Evolutionary conservation across 345 rosid genomes (phyloP).

Genomic region (Trapa incisa): DNA sequence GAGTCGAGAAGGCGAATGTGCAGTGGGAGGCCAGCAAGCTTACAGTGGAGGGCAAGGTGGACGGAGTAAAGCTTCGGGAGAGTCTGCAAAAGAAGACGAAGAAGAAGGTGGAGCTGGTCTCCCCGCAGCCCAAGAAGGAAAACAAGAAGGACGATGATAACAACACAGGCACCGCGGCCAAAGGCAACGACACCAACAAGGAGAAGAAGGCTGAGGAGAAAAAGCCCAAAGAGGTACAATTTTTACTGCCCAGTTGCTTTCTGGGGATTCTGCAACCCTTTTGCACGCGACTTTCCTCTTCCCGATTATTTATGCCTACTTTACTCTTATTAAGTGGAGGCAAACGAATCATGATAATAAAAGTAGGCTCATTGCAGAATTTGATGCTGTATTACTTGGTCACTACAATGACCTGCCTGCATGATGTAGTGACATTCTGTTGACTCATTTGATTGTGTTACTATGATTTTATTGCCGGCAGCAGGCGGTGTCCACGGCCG

Average conservation of each 20-base stretch:
- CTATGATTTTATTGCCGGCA: background rate
- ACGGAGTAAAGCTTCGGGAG: conserved; percentile 24
- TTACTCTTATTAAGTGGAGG: background rate
- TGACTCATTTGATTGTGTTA: too few relatives aligned
- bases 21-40: conserved; percentile 25
- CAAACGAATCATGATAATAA: too few relatives aligned
- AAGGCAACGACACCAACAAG: conserved; percentile 12
- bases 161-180: background rate
- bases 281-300: conserved; percentile 4
- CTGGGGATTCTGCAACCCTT: background rate
- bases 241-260: background rate
- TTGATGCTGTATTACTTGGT: too few relatives aligned
- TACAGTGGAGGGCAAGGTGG: conserved; percentile 29
- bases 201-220: conserved; percentile 5
- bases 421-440: too few relatives aligned
- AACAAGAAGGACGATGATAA: conserved; percentile 1
- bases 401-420: too few relatives aligned
- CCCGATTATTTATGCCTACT: background rate
- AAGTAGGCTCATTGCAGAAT: too few relatives aligned
- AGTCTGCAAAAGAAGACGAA: conserved; percentile 21
- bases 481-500: conserved; percentile 29
- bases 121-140: conserved; percentile 20
- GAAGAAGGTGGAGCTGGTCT: conserved; percentile 34
- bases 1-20: conserved; percentile 29
- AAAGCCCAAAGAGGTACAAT: conserved; percentile 16